A percentile compares a stretch with the other conserved stretches of the same genome.
These are phyloP conservation scores for Tylopilus intermedius DNA, from an alignment of 768 basidiomycete genomes.

Conservation along the genomic window DNA sequence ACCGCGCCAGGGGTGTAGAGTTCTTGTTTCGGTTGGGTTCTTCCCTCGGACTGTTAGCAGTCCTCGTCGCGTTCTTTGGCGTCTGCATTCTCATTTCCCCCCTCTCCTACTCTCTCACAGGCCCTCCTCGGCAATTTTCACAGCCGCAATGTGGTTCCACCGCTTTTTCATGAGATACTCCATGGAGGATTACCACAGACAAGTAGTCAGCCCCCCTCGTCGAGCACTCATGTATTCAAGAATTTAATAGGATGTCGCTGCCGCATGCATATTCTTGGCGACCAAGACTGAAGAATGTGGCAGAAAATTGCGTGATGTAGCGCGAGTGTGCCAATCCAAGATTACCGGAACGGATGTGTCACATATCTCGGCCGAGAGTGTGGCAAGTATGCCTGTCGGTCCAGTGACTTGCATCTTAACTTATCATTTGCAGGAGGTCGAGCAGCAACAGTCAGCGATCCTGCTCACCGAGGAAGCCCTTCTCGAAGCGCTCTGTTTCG, in stretches of 20 bases:
- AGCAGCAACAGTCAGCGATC: constrained; percentile 64
- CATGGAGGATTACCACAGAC: constrained; percentile 83
- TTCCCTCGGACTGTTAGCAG: constrained; percentile 67
- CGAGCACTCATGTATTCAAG: constrained; percentile 10
- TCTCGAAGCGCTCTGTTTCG: constrained; percentile 80
- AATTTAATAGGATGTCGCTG: constrained; percentile 65
- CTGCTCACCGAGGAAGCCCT: constrained; percentile 72
- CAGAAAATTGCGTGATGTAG: constrained; percentile 80
- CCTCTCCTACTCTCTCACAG: constrained; percentile 35
- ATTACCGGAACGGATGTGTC: constrained; percentile 49
- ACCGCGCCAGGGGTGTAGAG: constrained; percentile 76
- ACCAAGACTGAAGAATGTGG: constrained; percentile 92
- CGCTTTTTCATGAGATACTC: constrained; percentile 86
- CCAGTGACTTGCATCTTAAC: not conserved
- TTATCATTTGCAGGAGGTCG: constrained; percentile 56
- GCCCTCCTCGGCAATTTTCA: constrained; percentile 76
- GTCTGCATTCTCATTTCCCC: constrained; percentile 10
- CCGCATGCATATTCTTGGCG: constrained; percentile 80
- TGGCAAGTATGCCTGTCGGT: constrained; percentile 40
- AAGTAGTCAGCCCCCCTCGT: constrained; percentile 21
- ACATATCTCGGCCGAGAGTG: constrained; percentile 57
- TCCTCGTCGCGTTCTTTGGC: constrained; percentile 5
- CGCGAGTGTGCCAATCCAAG: constrained; percentile 69
- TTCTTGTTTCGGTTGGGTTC: constrained; percentile 81
- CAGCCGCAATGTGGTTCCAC: constrained; percentile 88